These are phyloP conservation scores for Kodamaea suecica DNA, from an alignment of 1,139 yeast genomes.

Conservation along the genomic window DNA sequence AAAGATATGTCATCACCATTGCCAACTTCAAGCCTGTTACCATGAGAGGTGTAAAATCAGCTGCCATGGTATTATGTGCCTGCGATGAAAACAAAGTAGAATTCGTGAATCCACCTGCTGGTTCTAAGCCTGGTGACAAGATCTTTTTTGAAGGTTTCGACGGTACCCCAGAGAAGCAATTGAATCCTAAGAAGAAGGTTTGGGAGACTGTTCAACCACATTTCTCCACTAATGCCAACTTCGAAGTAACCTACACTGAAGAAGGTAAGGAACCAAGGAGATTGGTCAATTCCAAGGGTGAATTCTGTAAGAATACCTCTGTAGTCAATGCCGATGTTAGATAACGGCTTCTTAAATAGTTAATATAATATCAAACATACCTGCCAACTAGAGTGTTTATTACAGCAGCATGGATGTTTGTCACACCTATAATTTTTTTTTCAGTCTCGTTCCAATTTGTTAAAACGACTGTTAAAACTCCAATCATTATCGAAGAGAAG, in stretches of 20 bases:
- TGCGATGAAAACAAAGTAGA: slow-evolving; percentile 70
- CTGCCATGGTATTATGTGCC: slow-evolving; percentile 97
- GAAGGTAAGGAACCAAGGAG: slow-evolving; percentile 78
- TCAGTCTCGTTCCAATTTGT: not conserved
- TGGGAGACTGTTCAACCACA: slow-evolving; percentile 95
- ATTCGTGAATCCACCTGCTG: slow-evolving; percentile 92
- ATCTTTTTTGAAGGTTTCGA: slow-evolving; percentile 89
- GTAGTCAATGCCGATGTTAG: slow-evolving; percentile 72
- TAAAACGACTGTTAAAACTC: not conserved
- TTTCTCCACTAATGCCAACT: slow-evolving; percentile 73
- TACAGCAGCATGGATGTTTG: not conserved
- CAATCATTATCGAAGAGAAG: not conserved
- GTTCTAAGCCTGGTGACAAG: slow-evolving; percentile 95
- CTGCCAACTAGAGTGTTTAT: not conserved
- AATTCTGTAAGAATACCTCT: slow-evolving; percentile 64
- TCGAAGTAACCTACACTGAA: slow-evolving; percentile 76
- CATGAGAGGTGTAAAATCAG: slow-evolving; percentile 74
- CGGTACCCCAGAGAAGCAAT: slow-evolving; percentile 84
- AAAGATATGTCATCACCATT: slow-evolving; percentile 50
- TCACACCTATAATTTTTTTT: too few relatives aligned
- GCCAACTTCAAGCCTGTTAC: slow-evolving; percentile 65
- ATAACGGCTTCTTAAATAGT: slow-evolving; percentile 34
- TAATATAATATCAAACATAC: not conserved
- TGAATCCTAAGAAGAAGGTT: slow-evolving; percentile 97
- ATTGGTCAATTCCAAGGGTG: slow-evolving; percentile 76